Base-by-base conservation (phyloP, 495 filamentous ascomycete genomes). In the Trichoderma orchidacearum region DNA sequence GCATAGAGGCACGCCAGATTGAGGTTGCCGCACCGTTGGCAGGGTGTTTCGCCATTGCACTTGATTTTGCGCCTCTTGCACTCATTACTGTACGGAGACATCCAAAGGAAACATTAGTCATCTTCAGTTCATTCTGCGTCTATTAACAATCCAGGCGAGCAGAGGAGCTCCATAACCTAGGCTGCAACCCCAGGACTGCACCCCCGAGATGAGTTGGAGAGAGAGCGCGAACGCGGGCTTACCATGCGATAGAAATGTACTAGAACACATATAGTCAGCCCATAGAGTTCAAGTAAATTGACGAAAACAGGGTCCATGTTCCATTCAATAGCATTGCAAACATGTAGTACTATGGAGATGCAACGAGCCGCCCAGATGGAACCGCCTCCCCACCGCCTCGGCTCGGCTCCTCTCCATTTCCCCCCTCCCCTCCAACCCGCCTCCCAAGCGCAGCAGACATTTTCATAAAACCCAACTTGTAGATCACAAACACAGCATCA, bases 191-290 rank as follows among this genome's bases (percentile, higher is more conserved):
- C n/a, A n/a, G n/a, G n/a, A n/a, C n/a, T n/a, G n/a, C n/a, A n/a
- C n/a, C n/a, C n/a, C n/a, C n/a, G n/a, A 30, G 28, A 32, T 8
- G 27, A 53, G 15, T 35, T 48, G 15, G 18, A 27, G 41, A 27
- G 41, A 23, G 18, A 9, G 21, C 41, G n/a, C 23, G 25, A 56
- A 34, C 23, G 18, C 8, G 9, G 7, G 55, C 80, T 65, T 79
- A 92, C 88, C 89, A 95, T 63, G 90, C 90, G 62, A 95, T 93
- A 32, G 87, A 90, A 65, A 93, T 92, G 72, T 95, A 95, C 66
- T 88, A 75, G 8, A 45, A 11, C 27, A 30, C 28, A 13, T n/a
- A 13, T n/a, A 0, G 41, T 48, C 41, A 48, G 41, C 41, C 27
- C 18, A 48, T 9, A 3, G 41, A 9, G 15, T 23, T 48, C 41